phyloP scores from a whole-genome alignment of 2,329 filamentous ascomycete species.

The Fusarium oligoseptatum region DNA sequence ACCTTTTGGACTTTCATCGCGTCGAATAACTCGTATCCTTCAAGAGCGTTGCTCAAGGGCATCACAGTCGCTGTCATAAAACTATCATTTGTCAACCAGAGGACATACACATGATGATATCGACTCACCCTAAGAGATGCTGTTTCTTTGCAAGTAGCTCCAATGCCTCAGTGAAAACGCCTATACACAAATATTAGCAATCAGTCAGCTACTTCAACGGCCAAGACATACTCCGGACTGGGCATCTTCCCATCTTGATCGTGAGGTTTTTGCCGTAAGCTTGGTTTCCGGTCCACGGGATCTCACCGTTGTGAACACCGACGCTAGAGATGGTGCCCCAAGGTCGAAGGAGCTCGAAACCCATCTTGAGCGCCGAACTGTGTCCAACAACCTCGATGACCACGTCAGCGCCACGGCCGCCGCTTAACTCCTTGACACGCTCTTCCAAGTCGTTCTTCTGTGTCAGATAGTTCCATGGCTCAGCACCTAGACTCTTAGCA shows the following conservation, averaged over 20 bases:
- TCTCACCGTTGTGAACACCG: constrained; percentile 78
- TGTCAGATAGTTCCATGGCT: constrained; percentile 77
- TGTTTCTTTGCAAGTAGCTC: constrained; percentile 31
- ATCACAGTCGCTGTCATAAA: constrained; percentile 80
- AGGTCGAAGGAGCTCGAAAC: constrained; percentile 73
- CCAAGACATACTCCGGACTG: constrained; percentile 64
- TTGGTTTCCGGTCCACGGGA: constrained; percentile 72
- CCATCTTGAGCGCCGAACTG: constrained; percentile 74
- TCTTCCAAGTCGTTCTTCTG: constrained; percentile 73
- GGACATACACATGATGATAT: fast-evolving
- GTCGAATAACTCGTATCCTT: constrained; percentile 77
- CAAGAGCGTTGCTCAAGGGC: constrained; percentile 72
- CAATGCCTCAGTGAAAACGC: constrained; percentile 21
- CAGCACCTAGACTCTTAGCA: constrained; percentile 21
- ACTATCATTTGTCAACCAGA: constrained; percentile 51
- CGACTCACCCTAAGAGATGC: constrained; percentile 18
- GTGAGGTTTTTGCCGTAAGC: constrained; percentile 75
- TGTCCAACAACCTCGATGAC: constrained; percentile 81
- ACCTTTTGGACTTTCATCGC: constrained; percentile 78
- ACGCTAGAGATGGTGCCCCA: constrained; percentile 79
- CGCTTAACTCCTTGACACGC: constrained; percentile 78
- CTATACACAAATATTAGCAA: neutral
- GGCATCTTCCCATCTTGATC: constrained; percentile 78
- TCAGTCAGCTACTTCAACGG: neutral
- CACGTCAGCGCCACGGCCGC: constrained; percentile 85